Percentiles rank a stretch among this genome's conserved stretches.
Conservation (phyloP, 345 rosid species). For the Clausena lansium region DNA sequence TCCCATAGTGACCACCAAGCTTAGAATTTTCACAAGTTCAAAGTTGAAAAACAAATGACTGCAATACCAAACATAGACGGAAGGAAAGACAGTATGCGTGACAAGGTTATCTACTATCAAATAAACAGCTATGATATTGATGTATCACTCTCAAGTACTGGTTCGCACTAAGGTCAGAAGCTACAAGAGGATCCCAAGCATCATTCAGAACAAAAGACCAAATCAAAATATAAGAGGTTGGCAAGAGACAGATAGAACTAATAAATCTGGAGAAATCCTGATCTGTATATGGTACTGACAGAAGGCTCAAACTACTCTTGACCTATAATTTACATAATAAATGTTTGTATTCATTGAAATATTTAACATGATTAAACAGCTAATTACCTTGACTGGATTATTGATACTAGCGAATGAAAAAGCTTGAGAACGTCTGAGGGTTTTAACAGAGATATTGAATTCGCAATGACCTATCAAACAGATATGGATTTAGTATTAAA, state of each 20-base stretch:
- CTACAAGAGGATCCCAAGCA: background rate
- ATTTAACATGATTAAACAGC: background rate
- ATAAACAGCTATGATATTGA: background rate
- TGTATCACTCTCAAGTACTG: background rate
- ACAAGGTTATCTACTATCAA: background rate
- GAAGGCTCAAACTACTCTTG: background rate
- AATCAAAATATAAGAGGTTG: background rate
- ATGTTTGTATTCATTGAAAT: background rate
- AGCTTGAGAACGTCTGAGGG: slow-evolving; percentile 81
- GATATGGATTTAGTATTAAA: background rate
- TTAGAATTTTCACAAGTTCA: background rate
- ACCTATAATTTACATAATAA: background rate
- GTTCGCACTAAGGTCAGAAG: background rate
- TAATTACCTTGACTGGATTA: slow-evolving; percentile 73
- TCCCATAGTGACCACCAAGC: background rate
- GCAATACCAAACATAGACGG: background rate
- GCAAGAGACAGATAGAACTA: background rate
- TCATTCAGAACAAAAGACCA: background rate
- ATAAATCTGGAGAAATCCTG: background rate
- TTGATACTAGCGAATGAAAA: slow-evolving; percentile 63
- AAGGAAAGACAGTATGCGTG: background rate
- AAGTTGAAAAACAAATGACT: background rate
- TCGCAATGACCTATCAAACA: slow-evolving; percentile 68
- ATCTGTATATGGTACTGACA: background rate
- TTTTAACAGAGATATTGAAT: slow-evolving; percentile 67